Conservation (phyloP, 2,329 filamentous ascomycete species). For the Furcasterigmium furcatum region DNA sequence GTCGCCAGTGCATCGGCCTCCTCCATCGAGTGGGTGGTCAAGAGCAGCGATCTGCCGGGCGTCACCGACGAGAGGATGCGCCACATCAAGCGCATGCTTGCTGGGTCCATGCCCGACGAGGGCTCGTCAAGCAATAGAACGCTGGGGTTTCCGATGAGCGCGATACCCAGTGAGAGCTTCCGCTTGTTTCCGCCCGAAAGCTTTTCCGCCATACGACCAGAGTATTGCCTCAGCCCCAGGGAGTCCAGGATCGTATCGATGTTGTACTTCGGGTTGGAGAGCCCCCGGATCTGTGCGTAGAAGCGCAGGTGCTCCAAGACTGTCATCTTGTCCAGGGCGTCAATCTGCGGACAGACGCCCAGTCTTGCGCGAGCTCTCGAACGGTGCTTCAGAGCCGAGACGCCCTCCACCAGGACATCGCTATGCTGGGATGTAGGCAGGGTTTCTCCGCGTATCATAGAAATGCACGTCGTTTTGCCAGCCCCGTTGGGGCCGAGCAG, state of each 20-base stretch:
- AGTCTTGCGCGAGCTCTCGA: constrained; percentile 61
- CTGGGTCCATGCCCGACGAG: constrained; percentile 69
- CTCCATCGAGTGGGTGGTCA: constrained; percentile 80
- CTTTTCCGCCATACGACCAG: constrained; percentile 59
- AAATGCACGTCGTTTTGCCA: constrained; percentile 71
- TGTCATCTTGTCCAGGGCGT: constrained; percentile 73
- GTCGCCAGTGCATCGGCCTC: constrained; percentile 72
- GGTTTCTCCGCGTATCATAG: constrained; percentile 72
- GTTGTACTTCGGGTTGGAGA: constrained; percentile 59
- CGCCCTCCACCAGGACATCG: constrained; percentile 66
- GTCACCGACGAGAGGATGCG: constrained; percentile 63
- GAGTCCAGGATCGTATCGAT: constrained; percentile 62
- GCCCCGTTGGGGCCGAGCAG: constrained; percentile 76
- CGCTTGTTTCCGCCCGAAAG: constrained; percentile 76
- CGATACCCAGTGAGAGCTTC: constrained; percentile 71
- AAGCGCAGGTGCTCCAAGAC: constrained; percentile 69
- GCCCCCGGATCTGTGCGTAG: constrained; percentile 69
- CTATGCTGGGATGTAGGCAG: constrained; percentile 60
- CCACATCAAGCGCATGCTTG: constrained; percentile 75
- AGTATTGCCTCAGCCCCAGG: constrained; percentile 62
- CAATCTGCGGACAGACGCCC: constrained; percentile 70
- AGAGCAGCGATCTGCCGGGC: constrained; percentile 62
- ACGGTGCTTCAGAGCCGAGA: constrained; percentile 61
- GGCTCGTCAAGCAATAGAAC: constrained; percentile 76
- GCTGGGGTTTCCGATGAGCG: constrained; percentile 70